Evolutionary conservation across 257 asterid genomes (phyloP).

Genomic region (Lycium barbarum): DNA sequence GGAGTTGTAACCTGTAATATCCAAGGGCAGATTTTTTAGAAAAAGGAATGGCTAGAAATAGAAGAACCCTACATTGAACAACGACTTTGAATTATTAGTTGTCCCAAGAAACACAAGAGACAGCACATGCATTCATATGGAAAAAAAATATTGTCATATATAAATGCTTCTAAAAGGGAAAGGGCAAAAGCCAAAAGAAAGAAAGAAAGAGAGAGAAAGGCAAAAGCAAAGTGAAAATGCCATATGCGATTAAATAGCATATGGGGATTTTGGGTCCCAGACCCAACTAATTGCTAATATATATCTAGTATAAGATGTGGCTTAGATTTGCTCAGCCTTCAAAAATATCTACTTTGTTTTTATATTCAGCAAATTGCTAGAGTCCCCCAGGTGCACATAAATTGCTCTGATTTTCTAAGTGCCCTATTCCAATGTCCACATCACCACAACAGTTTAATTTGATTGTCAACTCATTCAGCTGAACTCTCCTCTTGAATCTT

Average conservation of each 20-base stretch:
- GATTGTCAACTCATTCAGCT: slow-evolving; percentile 5
- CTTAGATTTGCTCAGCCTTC: slow-evolving; percentile 37
- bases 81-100: slow-evolving; percentile 15
- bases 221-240: slow-evolving; percentile 43
- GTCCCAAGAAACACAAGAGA: slow-evolving; percentile 10
- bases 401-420: slow-evolving; percentile 30
- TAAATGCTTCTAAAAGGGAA: slow-evolving; percentile 32
- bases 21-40: neutral
- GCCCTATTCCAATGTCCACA: slow-evolving; percentile 28
- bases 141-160: slow-evolving; percentile 3
- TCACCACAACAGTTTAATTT: slow-evolving; percentile 29
- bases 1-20: slow-evolving; percentile 5
- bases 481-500: neutral
- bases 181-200: slow-evolving; percentile 31
- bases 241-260: slow-evolving; percentile 47
- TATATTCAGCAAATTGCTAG: slow-evolving; percentile 31
- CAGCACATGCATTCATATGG: slow-evolving; percentile 27
- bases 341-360: slow-evolving; percentile 45
- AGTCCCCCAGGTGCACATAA: slow-evolving; percentile 38
- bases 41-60: slow-evolving; percentile 25
- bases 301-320: slow-evolving; percentile 49
- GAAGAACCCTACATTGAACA: slow-evolving; percentile 9
- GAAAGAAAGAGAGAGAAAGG: slow-evolving; percentile 33
- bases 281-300: slow-evolving; percentile 33
- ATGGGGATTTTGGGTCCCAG: slow-evolving; percentile 47